These are phyloP conservation scores for Xylariaceae sp. DNA, from an alignment of 2,329 filamentous ascomycete species.

Conservation along the genomic window DNA sequence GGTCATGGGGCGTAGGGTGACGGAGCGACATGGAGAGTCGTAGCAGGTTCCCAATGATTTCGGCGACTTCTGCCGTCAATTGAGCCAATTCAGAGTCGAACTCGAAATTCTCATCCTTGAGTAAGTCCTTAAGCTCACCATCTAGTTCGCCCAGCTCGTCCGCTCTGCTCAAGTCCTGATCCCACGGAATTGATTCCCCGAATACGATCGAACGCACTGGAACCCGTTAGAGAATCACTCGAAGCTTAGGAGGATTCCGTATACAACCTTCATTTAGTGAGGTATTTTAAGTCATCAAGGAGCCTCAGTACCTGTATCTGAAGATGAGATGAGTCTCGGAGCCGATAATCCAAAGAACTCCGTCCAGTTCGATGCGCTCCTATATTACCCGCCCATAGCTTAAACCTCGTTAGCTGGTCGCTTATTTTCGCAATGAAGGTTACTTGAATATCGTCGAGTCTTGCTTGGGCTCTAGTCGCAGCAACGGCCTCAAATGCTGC, in stretches of 20 bases:
- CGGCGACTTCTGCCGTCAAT: constrained; percentile 29
- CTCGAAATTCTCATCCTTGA: constrained; percentile 12
- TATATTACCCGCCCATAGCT: constrained; percentile 31
- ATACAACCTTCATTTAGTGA: constrained; percentile 20
- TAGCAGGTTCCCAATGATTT: constrained; percentile 42
- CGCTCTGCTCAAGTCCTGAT: constrained; percentile 7
- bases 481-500: constrained; percentile 18
- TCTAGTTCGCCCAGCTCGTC: constrained; percentile 19
- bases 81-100: constrained; percentile 29
- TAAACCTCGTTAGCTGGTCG: constrained; percentile 25
- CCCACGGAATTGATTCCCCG: constrained; percentile 23
- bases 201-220: constrained; percentile 17
- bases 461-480: background rate
- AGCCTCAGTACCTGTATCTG: constrained; percentile 33
- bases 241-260: background rate
- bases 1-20: constrained; percentile 45
- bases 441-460: background rate
- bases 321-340: constrained; percentile 31
- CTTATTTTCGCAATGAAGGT: background rate
- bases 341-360: constrained; percentile 31
- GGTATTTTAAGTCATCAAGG: constrained; percentile 26
- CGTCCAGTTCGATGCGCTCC: constrained; percentile 27
- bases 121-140: constrained; percentile 11
- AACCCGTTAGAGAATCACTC: constrained; percentile 1
- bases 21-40: constrained; percentile 46